phyloP scores from a whole-genome alignment of 768 basidiomycete species.

The Termitomyces sp. region DNA sequence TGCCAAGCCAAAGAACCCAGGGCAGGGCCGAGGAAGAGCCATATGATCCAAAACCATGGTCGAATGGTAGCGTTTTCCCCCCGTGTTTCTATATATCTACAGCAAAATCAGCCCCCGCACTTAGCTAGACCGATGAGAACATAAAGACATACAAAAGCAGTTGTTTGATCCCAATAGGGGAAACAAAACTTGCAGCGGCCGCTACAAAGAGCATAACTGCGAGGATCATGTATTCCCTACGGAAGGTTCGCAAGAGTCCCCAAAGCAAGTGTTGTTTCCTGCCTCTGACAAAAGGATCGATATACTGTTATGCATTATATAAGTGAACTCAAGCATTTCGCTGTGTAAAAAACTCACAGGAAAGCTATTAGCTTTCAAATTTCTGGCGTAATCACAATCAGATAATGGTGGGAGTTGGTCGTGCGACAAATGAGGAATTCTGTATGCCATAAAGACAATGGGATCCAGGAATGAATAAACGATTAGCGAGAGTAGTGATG shows the following conservation, averaged over 20 bases:
- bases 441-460: constrained; percentile 41
- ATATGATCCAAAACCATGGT: constrained; percentile 69
- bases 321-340: not conserved
- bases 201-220: constrained; percentile 23
- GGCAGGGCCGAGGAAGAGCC: constrained; percentile 46
- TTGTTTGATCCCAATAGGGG: constrained; percentile 39
- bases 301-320: constrained; percentile 19
- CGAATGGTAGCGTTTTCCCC: constrained; percentile 44
- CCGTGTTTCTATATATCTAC: constrained; percentile 55
- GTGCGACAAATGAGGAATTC: constrained; percentile 42
- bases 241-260: constrained; percentile 37
- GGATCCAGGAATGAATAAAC: constrained; percentile 55
- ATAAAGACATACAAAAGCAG: constrained; percentile 29
- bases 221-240: constrained; percentile 29
- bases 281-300: constrained; percentile 36
- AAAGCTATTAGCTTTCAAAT: constrained; percentile 24
- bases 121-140: not conserved
- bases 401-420: constrained; percentile 62
- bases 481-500: constrained; percentile 38
- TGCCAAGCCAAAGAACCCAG: constrained; percentile 42
- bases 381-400: constrained; percentile 47
- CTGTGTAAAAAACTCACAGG: constrained; percentile 18
- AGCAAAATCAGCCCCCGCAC: constrained; percentile 4
- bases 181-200: constrained; percentile 24
- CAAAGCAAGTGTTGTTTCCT: constrained; percentile 43